Base-by-base conservation (phyloP, 768 basidiomycete species). In the Panellus pusillus region DNA sequence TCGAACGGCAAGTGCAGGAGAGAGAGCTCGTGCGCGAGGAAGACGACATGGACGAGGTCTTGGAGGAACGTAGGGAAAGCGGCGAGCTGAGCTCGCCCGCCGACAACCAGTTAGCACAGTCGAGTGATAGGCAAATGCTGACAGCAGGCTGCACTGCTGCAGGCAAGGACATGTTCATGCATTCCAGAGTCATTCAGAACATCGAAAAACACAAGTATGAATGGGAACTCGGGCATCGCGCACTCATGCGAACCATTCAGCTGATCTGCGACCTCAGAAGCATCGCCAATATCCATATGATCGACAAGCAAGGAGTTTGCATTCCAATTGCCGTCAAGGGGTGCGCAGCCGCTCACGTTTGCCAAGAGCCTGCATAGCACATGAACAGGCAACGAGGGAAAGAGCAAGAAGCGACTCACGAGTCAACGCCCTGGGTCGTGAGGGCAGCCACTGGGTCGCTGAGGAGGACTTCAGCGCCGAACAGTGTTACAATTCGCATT, bases 231-330 rank as follows among this genome's bases (percentile, higher is more conserved):
- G 24, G 24, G 6, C 24, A 24, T 24, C 6, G 24, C 24, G 24
- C 24, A 24, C 24, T 29, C 12, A 51, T 28, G 6, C n/a, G n/a
- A 63, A 65, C 46, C 76, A 53, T 80, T 79, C 54, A 80, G 57
- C 54, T 60, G 59, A 52, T 75, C 66, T 4, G 73, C 77, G 0
- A 72, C 72, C 28, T 63, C 58, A 46, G 70, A 61, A 7, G 74
- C 74, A 45, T 76, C 48, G 6, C 78, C 79, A 18, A 74, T 45
- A 55, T 78, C 68, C 24, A 79, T 72, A 53, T 67, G 79, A 60
- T 79, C 79, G 52, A 79, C 65, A 50, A 80, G 67, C 15, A 80
- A 71, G 52, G 76, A 80, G 62, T 75, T 79, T 3, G 79, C 76
- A 11, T 68, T 66, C 6, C 69, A 64, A 3, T 72, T 72, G 11